These are phyloP conservation scores for Trichosporon ovoides DNA, from an alignment of 1,284 basidiomycete species.

Conservation along the genomic window DNA sequence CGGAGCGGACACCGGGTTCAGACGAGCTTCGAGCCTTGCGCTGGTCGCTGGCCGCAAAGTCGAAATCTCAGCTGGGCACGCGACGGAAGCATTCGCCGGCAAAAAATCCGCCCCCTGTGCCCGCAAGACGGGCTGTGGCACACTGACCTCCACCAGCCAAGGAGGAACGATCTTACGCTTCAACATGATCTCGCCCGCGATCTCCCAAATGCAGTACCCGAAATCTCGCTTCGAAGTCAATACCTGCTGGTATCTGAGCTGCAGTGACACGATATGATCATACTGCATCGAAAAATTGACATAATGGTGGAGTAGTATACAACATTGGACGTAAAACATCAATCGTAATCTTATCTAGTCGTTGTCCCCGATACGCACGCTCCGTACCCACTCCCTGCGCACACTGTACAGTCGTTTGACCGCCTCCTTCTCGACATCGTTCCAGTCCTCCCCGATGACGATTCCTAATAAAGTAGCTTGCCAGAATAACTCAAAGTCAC, in stretches of 20 bases:
- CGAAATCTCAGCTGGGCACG: slow-evolving; percentile 10
- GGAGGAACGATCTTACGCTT: no score
- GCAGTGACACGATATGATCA: background rate
- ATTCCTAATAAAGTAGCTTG: slow-evolving; percentile 1
- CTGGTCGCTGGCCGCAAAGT: background rate
- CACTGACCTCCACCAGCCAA: background rate
- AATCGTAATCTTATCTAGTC: background rate
- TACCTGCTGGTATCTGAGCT: no score
- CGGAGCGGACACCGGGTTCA: background rate
- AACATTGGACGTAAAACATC: background rate
- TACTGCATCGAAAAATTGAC: background rate
- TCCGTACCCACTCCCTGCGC: slow-evolving; percentile 1
- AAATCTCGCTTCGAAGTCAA: no score
- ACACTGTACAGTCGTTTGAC: slow-evolving; percentile 2
- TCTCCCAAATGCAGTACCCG: no score
- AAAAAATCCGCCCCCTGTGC: background rate
- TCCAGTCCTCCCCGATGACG: background rate
- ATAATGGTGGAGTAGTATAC: background rate
- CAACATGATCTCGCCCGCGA: no score
- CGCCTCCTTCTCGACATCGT: background rate
- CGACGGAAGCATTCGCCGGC: slow-evolving; percentile 4
- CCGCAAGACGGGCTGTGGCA: background rate
- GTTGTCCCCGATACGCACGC: slow-evolving; percentile 1
- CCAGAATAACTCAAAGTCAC: slow-evolving; percentile 4
- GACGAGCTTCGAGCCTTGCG: background rate